Percentiles rank a stretch among this genome's conserved stretches.
Evolutionary conservation across 306 rosid genomes (phyloP).

Genomic region (Cyclanthera cordifolia): DNA sequence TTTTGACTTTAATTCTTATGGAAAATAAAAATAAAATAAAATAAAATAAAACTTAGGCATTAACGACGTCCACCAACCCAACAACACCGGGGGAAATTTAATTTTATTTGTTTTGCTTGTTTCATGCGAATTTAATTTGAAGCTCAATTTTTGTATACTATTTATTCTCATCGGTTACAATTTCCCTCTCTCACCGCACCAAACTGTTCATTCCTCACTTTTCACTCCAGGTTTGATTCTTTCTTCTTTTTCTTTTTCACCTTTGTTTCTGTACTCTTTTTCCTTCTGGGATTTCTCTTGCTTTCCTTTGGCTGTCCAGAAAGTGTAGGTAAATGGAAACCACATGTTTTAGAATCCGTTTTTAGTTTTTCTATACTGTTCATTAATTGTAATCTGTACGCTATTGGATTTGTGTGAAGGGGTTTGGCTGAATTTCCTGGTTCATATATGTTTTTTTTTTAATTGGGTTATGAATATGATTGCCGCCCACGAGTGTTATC

Average conservation of each 20-base stretch:
- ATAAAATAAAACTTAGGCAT: neutral
- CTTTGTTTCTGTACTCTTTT: neutral
- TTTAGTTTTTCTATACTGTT: no score
- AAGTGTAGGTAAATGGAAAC: neutral
- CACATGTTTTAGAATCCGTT: neutral
- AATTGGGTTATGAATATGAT: neutral
- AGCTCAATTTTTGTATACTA: neutral
- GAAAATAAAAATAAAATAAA: neutral
- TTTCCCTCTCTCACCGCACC: neutral
- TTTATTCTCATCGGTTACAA: neutral
- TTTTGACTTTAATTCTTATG: neutral
- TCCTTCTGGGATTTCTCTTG: neutral
- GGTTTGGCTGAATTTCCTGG: neutral
- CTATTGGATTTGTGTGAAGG: neutral
- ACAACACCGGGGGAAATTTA: neutral
- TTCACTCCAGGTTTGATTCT: neutral
- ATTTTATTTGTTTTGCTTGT: neutral
- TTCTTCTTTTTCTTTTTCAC: neutral
- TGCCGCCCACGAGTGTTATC: neutral
- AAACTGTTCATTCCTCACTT: neutral
- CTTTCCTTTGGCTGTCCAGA: neutral
- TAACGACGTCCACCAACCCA: constrained; percentile 14
- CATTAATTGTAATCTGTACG: no score
- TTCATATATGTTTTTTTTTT: neutral
- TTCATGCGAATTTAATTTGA: neutral